Evolutionary conservation across 495 filamentous ascomycete species (phyloP).

Genomic region (Letharia lupina): DNA sequence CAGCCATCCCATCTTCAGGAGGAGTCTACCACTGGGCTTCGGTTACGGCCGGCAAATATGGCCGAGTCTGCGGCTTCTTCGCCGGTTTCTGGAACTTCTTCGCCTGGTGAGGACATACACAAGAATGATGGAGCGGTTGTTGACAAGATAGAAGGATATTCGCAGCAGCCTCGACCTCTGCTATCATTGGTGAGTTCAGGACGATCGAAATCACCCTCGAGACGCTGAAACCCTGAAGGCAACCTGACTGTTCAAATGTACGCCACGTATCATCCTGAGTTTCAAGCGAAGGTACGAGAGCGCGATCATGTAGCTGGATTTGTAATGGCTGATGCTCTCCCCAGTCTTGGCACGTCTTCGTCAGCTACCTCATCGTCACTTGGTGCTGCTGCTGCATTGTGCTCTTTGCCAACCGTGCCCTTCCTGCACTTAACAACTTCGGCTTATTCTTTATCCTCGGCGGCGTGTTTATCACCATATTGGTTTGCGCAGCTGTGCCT

Average conservation of each 20-base stretch:
- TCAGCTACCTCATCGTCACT: constrained; percentile 57
- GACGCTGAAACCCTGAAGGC: neutral
- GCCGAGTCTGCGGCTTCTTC: constrained; percentile 63
- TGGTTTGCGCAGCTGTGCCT: constrained; percentile 75
- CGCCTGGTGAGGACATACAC: constrained; percentile 43
- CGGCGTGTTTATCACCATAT: constrained; percentile 61
- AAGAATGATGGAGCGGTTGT: neutral
- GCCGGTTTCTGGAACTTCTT: constrained; percentile 73
- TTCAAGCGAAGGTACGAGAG: constrained; percentile 29
- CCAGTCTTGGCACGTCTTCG: constrained; percentile 65
- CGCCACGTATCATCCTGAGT: constrained; percentile 56
- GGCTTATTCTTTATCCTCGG: constrained; percentile 62
- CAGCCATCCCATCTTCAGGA: constrained; percentile 67
- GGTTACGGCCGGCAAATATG: constrained; percentile 61
- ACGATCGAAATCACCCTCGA: neutral
- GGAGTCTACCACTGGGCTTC: constrained; percentile 81
- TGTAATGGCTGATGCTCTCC: neutral
- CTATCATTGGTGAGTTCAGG: constrained; percentile 48
- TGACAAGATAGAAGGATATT: constrained; percentile 24
- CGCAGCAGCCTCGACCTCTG: constrained; percentile 55
- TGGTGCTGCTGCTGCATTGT: constrained; percentile 58
- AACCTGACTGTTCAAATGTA: constrained; percentile 63
- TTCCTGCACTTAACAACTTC: constrained; percentile 57
- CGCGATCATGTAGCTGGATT: neutral
- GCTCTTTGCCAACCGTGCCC: constrained; percentile 57